phyloP scores from a whole-genome alignment of 805 yeast species.

The Ogataea philodendri region DNA sequence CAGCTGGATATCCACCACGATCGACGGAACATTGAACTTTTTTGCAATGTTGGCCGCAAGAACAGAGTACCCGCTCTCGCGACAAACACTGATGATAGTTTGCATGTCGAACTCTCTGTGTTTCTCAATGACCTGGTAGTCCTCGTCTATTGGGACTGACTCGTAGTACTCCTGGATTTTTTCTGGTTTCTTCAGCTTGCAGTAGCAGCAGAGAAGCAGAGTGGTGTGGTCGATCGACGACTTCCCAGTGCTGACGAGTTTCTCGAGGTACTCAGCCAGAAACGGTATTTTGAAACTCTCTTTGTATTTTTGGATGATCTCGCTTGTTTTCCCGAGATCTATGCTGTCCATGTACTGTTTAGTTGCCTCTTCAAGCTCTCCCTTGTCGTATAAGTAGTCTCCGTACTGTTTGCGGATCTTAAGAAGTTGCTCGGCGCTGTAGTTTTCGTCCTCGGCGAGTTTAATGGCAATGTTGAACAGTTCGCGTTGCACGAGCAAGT shows the following conservation, averaged over 20 bases:
- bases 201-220: constrained; percentile 70
- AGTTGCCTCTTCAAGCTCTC: constrained; percentile 66
- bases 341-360: constrained; percentile 60
- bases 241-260: constrained; percentile 49
- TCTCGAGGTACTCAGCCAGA: constrained; percentile 61
- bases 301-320: constrained; percentile 73
- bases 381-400: constrained; percentile 65
- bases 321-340: constrained; percentile 59
- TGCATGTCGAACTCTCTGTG: constrained; percentile 60
- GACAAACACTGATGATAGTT: constrained; percentile 63
- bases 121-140: constrained; percentile 36
- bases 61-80: constrained; percentile 64
- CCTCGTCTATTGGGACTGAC: constrained; percentile 33
- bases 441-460: constrained; percentile 47
- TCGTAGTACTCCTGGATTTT: constrained; percentile 59
- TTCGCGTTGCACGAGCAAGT: constrained; percentile 65
- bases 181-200: constrained; percentile 64
- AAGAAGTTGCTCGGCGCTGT: constrained; percentile 33
- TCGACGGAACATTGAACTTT: constrained; percentile 67
- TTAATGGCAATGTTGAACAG: constrained; percentile 70
- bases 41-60: constrained; percentile 71
- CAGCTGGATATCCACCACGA: constrained; percentile 73
- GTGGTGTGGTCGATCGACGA: constrained; percentile 84
- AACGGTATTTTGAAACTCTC: constrained; percentile 70
- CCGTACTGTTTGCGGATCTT: constrained; percentile 60